Evolutionary conservation across 768 basidiomycete species (phyloP).

Genomic region (Baorangia bicolor): DNA sequence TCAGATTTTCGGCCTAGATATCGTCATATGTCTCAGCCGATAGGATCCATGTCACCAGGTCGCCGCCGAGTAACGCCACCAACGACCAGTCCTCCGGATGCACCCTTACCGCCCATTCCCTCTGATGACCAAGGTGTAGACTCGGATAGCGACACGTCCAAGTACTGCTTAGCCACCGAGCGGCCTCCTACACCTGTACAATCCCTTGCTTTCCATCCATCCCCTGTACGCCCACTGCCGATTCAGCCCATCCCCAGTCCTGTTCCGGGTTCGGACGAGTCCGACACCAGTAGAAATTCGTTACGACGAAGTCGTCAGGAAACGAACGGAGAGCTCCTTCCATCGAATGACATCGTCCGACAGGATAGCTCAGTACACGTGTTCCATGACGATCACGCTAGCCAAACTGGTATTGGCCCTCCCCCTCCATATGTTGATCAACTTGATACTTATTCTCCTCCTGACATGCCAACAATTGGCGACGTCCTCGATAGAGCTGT

Average conservation of each 20-base stretch:
- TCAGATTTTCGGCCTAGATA: neutral
- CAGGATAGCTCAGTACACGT: slow-evolving; percentile 22
- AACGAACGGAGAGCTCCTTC: neutral
- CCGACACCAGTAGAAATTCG: neutral
- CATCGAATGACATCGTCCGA: slow-evolving; percentile 12
- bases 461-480: slow-evolving; percentile 13
- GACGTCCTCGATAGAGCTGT: slow-evolving; percentile 24
- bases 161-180: neutral
- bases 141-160: neutral
- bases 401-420: slow-evolving; percentile 9
- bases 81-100: slow-evolving; percentile 11
- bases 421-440: slow-evolving; percentile 19
- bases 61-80: slow-evolving; percentile 12
- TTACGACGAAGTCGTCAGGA: slow-evolving; percentile 11
- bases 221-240: slow-evolving; percentile 14
- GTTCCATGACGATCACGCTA: slow-evolving; percentile 1
- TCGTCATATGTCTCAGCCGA: neutral
- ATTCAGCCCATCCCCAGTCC: slow-evolving; percentile 20
- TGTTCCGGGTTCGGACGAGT: slow-evolving; percentile 11
- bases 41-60: neutral
- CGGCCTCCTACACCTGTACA: slow-evolving; percentile 8
- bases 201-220: neutral
- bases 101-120: slow-evolving; percentile 25
- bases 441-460: neutral
- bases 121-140: neutral